Base-by-base conservation (phyloP, 352 stramenopile species). In the Phytophthora constricta region DNA sequence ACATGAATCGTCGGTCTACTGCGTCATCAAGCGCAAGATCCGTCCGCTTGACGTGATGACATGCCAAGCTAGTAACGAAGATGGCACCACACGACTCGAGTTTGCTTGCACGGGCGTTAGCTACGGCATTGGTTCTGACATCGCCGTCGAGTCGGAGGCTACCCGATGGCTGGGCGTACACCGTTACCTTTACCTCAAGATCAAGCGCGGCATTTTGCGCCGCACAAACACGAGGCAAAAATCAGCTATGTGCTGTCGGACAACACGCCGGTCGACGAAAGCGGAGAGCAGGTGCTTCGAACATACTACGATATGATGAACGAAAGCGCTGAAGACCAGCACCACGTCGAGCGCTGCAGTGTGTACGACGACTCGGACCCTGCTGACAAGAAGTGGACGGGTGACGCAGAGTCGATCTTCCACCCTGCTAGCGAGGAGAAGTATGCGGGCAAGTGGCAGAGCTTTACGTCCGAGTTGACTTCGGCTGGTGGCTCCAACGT, bases 1-100 rank as follows among this genome's bases (percentile, higher is more conserved):
- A 0, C 86, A 91, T 42, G 82, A 79, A 31, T 73, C 84, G 23
- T 75, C 86, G 0, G 80, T 92, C 13, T 93, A 88, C 66, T 91
- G 84, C 66, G 85, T 92, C 64, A 88, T 94, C 46, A 92, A 89
- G 68, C 84, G 84, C 60, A 92, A 94, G 73, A 92, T 93, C 37
- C 83, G 86, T 1, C 82, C 86, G 31, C 61, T 93, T 8, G 86
- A 93, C 54, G 86, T 92, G 22, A 71, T 92, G 37, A 74, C 86
- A 1, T 86, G 79, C 56, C 72, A 89, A 31, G 76, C 71, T 13
- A 76, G 77, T 39, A 74, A 77, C 48, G 59, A 70, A 0, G 80
- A 88, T 45, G 82, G 81, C 8, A 57, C 75, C 2, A 84, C 67
- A 25, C 79, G 74, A 23, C 80, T 83, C 17, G 83, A 87, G 57